A percentile compares a stretch with the other conserved stretches of the same genome.
phyloP scores from a whole-genome alignment of 1,139 yeast species.

The Nakaseomyces nivariensis region DNA sequence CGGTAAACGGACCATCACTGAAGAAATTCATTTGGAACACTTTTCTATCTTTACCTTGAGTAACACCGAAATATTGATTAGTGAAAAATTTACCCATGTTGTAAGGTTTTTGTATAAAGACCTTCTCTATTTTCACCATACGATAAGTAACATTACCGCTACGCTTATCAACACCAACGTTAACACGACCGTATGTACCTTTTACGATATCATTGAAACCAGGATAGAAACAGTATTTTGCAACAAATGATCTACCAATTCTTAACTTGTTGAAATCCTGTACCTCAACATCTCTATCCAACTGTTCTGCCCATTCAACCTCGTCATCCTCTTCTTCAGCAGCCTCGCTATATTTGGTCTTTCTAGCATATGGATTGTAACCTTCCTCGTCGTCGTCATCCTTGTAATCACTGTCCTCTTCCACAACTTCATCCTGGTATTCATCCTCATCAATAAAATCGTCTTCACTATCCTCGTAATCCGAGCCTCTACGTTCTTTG shows the following conservation, averaged over 20 bases:
- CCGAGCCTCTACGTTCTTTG: conserved; percentile 30
- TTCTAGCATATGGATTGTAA: conserved; percentile 30
- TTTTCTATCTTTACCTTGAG: conserved; percentile 49
- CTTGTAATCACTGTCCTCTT: conserved; percentile 31
- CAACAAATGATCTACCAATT: conserved; percentile 67
- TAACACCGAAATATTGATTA: conserved; percentile 47
- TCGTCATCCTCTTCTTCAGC: conserved; percentile 31
- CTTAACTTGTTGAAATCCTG: conserved; percentile 60
- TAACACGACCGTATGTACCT: conserved; percentile 74
- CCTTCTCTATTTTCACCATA: conserved; percentile 68
- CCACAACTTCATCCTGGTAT: conserved; percentile 22
- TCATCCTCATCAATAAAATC: conserved; percentile 31
- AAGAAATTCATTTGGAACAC: conserved; percentile 68
- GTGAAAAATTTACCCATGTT: conserved; percentile 45
- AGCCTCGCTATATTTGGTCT: conserved; percentile 21
- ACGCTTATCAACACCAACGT: conserved; percentile 60
- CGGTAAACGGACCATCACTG: conserved; percentile 62
- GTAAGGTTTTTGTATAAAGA: conserved; percentile 51
- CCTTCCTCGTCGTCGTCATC: conserved; percentile 40
- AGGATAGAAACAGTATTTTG: conserved; percentile 72
- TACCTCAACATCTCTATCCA: conserved; percentile 35
- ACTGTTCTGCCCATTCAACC: conserved; percentile 36
- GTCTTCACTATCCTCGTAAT: conserved; percentile 32
- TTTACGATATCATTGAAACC: conserved; percentile 60
- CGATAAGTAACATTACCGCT: conserved; percentile 64